Evolutionary conservation across 2,329 filamentous ascomycete species (phyloP).

Genomic region (Neurospora sp.): DNA sequence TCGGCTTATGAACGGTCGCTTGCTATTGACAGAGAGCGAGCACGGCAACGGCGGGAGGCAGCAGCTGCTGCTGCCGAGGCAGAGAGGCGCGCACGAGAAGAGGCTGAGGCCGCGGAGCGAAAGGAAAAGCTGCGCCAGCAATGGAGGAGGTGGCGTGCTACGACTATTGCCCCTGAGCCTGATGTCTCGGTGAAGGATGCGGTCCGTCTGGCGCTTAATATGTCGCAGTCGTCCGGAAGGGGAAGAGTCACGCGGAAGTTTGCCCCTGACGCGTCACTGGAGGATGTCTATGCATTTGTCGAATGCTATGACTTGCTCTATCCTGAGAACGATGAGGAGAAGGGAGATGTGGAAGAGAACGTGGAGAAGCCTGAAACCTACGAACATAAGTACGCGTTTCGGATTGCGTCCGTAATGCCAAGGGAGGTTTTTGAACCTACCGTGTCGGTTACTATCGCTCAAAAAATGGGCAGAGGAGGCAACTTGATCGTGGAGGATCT

Average conservation of each 20-base stretch:
- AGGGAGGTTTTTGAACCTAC: conserved; percentile 68
- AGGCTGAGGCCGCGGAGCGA: conserved; percentile 50
- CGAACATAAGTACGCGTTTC: conserved; percentile 74
- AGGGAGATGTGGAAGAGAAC: conserved; percentile 3
- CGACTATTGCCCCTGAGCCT: conserved; percentile 60
- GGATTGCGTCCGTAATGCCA: conserved; percentile 76
- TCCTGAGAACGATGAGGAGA: conserved; percentile 22
- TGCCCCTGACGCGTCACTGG: conserved; percentile 55
- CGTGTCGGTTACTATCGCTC: conserved; percentile 52
- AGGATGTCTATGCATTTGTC: conserved; percentile 92
- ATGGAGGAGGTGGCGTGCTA: conserved; percentile 75
- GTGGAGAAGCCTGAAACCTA: conserved; percentile 54
- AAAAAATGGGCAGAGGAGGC: conserved; percentile 69
- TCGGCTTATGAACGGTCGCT: conserved; percentile 87
- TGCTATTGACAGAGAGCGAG: conserved; percentile 77
- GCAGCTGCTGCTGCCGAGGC: conserved; percentile 59
- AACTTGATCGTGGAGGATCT: conserved; percentile 78
- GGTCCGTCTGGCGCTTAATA: conserved; percentile 60
- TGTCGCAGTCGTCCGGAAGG: conserved; percentile 49
- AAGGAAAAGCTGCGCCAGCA: conserved; percentile 40
- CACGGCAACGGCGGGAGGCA: conserved; percentile 64
- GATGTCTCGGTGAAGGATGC: conserved; percentile 49
- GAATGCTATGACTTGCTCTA: conserved; percentile 69
- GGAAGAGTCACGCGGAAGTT: conserved; percentile 74
- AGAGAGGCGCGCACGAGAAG: conserved; percentile 48